Conservation (phyloP, 371 early-diverging fungal genomes). For the Mortierella sp. region DNA sequence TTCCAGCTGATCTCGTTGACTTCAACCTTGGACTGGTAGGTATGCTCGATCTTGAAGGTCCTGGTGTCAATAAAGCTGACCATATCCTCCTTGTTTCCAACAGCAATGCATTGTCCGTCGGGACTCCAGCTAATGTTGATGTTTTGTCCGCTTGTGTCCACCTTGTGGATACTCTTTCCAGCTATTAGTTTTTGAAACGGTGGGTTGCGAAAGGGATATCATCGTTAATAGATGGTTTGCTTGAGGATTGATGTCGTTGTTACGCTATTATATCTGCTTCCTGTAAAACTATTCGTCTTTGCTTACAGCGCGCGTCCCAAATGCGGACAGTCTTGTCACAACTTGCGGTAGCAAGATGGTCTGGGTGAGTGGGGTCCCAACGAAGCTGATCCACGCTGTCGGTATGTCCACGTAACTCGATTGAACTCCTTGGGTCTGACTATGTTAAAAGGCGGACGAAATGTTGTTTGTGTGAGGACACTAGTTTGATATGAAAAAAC, state of each 20-base stretch:
- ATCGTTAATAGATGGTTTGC: not conserved
- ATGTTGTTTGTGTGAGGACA: not conserved
- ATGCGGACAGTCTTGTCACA: conserved; percentile 88
- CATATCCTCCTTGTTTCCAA: conserved; percentile 88
- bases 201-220: not conserved
- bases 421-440: conserved; percentile 73
- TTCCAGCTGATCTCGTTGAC: conserved; percentile 91
- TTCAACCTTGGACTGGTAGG: conserved; percentile 56
- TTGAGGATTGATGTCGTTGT: not conserved
- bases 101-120: conserved; percentile 84
- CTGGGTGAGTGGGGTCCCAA: conserved; percentile 87
- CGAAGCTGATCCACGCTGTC: conserved; percentile 89
- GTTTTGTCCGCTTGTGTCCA: conserved; percentile 86
- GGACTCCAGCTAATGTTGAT: conserved; percentile 92
- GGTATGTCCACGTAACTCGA: conserved; percentile 86
- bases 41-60: conserved; percentile 44
- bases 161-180: conserved; percentile 71
- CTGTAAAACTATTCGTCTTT: not conserved
- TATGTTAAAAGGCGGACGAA: conserved; percentile 29
- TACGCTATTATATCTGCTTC: not conserved
- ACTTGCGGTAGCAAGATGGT: conserved; percentile 87
- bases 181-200: conserved; percentile 52
- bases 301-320: conserved; percentile 89
- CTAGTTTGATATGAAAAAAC: too few species aligned
- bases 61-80: conserved; percentile 84